Percentiles rank a stretch among this genome's conserved stretches.
These are phyloP conservation scores for Aspergillus japonicus DNA, from an alignment of 2,329 filamentous ascomycete genomes.

Conservation along the genomic window DNA sequence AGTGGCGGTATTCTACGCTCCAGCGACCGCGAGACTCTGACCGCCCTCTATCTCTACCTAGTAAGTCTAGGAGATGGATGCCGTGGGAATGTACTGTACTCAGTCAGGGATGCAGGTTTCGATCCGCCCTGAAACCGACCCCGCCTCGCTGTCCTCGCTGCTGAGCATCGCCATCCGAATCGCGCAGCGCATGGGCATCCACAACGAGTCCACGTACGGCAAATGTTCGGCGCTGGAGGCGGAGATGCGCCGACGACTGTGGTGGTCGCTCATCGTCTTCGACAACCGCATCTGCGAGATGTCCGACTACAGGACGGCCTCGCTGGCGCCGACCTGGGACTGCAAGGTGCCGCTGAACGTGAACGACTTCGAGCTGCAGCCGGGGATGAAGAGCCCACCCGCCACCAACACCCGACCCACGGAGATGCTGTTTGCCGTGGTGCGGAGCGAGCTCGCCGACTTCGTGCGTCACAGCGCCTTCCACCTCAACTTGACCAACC, in stretches of 20 bases:
- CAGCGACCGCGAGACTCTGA: slow-evolving; percentile 47
- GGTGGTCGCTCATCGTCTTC: slow-evolving; percentile 70
- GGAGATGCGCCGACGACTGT: slow-evolving; percentile 69
- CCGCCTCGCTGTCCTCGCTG: slow-evolving; percentile 58
- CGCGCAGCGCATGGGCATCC: slow-evolving; percentile 67
- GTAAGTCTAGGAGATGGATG: slow-evolving; percentile 35
- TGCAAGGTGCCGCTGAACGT: slow-evolving; percentile 44
- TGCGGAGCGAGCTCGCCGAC: slow-evolving; percentile 45
- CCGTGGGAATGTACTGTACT: slow-evolving; percentile 26
- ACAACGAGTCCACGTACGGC: slow-evolving; percentile 58
- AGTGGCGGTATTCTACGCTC: slow-evolving; percentile 46
- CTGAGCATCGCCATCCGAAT: slow-evolving; percentile 66
- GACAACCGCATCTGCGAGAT: slow-evolving; percentile 69
- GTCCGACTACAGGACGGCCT: slow-evolving; percentile 48
- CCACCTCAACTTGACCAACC: slow-evolving; percentile 50
- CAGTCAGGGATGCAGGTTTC: slow-evolving; percentile 46
- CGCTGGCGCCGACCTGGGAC: slow-evolving; percentile 46
- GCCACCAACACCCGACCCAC: slow-evolving; percentile 32
- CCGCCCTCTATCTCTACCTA: slow-evolving; percentile 55
- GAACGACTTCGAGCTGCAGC: slow-evolving; percentile 43
- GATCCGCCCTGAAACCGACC: slow-evolving; percentile 59
- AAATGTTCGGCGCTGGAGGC: slow-evolving; percentile 55
- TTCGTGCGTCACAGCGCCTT: slow-evolving; percentile 40
- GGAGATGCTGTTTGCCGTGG: slow-evolving; percentile 46
- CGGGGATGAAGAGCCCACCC: slow-evolving; percentile 40